Conservation (phyloP, 768 basidiomycete genomes). For the Boletellus emodensis region DNA sequence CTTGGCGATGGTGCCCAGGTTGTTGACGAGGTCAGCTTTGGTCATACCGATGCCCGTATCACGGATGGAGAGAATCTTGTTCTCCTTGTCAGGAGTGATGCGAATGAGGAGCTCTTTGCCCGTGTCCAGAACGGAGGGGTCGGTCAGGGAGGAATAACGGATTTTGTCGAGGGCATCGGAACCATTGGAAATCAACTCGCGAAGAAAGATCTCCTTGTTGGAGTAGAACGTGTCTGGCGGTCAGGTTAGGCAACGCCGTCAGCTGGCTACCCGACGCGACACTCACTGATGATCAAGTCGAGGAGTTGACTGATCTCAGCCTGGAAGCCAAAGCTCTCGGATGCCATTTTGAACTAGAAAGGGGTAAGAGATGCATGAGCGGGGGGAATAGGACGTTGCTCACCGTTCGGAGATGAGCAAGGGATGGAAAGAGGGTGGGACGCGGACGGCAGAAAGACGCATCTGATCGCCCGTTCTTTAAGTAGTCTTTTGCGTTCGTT, state of each 20-base stretch:
- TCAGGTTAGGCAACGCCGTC: conserved; percentile 3
- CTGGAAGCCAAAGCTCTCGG: conserved; percentile 94
- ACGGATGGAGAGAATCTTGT: conserved; percentile 84
- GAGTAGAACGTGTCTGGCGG: conserved; percentile 95
- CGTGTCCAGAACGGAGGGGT: conserved; percentile 82
- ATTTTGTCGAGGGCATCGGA: conserved; percentile 99
- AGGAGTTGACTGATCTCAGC: conserved; percentile 99
- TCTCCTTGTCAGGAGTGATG: conserved; percentile 93
- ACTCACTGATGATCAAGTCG: conserved; percentile 96
- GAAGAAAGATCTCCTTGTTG: conserved; percentile 99
- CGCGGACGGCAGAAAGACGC: conserved; percentile 11
- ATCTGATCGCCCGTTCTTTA: conserved; percentile 29
- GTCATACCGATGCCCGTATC: conserved; percentile 99
- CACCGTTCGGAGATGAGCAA: conserved; percentile 14
- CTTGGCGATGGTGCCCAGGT: conserved; percentile 94
- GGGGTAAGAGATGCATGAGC: conserved; percentile 10
- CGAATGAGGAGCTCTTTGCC: conserved; percentile 94
- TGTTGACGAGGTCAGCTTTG: conserved; percentile 99
- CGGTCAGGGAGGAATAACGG: conserved; percentile 93
- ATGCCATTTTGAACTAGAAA: conserved; percentile 49
- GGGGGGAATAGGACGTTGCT: not conserved
- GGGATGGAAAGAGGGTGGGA: conserved; percentile 2
- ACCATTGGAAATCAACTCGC: conserved; percentile 94
- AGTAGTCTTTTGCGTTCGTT: conserved; percentile 34
- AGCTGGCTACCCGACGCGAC: not conserved